These are phyloP conservation scores for Eucalyptus victrix DNA, from an alignment of 345 rosid genomes.

Conservation along the genomic window DNA sequence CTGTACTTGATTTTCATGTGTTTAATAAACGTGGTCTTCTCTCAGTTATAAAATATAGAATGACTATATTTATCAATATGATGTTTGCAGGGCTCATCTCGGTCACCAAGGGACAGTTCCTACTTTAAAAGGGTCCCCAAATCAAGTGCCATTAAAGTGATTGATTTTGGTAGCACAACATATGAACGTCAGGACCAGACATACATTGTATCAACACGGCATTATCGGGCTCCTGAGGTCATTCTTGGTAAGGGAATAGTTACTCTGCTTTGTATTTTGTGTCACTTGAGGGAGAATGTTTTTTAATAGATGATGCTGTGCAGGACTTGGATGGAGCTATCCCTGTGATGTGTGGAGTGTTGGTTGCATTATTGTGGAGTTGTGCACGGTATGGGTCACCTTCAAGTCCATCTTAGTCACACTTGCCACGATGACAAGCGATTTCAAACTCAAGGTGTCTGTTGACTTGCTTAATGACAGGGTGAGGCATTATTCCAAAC, in stretches of 20 bases:
- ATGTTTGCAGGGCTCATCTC: slow-evolving; percentile 23
- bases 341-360: slow-evolving; percentile 94
- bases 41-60: not conserved
- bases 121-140: slow-evolving; percentile 66
- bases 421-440: not conserved
- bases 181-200: slow-evolving; percentile 75
- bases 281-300: not conserved
- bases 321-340: slow-evolving; percentile 87
- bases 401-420: not conserved
- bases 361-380: slow-evolving; percentile 74
- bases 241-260: slow-evolving; percentile 41
- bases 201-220: slow-evolving; percentile 75
- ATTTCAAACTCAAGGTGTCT: not conserved
- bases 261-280: not conserved
- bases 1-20: not conserved
- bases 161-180: slow-evolving; percentile 91
- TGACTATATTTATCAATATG: not conserved
- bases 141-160: slow-evolving; percentile 78
- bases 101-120: slow-evolving; percentile 40
- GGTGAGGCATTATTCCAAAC: slow-evolving; percentile 95
- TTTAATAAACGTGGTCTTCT: not conserved
- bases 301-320: not conserved
- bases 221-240: slow-evolving; percentile 89
- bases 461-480: slow-evolving; percentile 4
- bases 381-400: slow-evolving; percentile 57